Evolutionary conservation across 1,139 yeast genomes (phyloP).

Genomic region (Taphrina wiesneri): DNA sequence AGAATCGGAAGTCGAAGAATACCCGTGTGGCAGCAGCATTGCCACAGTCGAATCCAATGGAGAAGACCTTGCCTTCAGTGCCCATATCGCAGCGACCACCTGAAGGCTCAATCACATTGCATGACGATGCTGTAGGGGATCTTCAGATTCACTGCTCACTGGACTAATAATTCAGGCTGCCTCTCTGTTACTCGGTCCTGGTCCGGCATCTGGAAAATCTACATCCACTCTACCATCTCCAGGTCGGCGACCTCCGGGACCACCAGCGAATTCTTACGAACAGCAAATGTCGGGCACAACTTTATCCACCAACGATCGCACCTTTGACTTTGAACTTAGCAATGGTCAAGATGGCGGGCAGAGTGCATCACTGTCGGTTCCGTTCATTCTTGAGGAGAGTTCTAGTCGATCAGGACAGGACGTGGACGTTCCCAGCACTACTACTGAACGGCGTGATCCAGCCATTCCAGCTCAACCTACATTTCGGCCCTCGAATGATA

Average conservation of each 20-base stretch:
- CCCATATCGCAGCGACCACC: slow-evolving; percentile 7
- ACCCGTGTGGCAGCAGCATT: background rate
- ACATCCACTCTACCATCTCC: background rate
- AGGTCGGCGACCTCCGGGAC: background rate
- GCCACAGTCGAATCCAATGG: background rate
- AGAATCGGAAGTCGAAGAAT: slow-evolving; percentile 44
- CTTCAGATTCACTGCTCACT: background rate
- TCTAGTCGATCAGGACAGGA: background rate
- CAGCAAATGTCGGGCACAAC: background rate
- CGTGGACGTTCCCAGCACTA: background rate
- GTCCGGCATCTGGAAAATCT: background rate
- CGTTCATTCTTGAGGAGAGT: slow-evolving; percentile 3
- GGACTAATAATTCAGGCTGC: background rate
- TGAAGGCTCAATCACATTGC: background rate
- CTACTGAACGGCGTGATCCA: background rate
- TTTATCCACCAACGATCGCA: background rate
- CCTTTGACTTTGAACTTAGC: background rate
- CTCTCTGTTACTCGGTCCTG: background rate
- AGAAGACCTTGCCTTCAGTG: slow-evolving; percentile 8
- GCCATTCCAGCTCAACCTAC: background rate
- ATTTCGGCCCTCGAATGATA: background rate
- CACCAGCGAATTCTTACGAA: background rate
- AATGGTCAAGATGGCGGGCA: background rate
- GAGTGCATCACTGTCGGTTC: background rate
- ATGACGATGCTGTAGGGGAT: background rate